Base-by-base conservation (phyloP, 345 rosid species). In the Kernera saxatilis region DNA sequence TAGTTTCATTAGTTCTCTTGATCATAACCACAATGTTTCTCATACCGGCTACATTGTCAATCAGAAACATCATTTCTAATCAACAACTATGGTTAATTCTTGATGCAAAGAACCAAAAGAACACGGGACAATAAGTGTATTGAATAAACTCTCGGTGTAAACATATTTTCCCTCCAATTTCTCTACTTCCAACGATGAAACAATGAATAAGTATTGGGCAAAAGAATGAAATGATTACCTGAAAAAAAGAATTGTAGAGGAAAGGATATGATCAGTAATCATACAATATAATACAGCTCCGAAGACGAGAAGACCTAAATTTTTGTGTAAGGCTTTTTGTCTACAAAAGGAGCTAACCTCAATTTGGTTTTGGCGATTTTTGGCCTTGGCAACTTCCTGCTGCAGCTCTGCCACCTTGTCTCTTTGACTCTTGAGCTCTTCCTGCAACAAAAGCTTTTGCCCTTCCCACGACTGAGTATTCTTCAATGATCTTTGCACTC, bases 381-480 rank as follows among this genome's bases (percentile, higher is more conserved):
- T 76, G 2, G 72, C 76, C 55, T 64, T 64, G 54, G 67, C 49
- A 36, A 76, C 67, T 46, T 76, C 80, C 57, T 40, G 63, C 56
- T 79, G 64, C 51, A 83, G 71, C 72, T 78, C 83, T 25, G 78
- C 80, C 49, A 75, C 82, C 75, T 82, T 88, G 57, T 77, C 78
- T 51, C 81, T 87, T 71, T 86, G 92, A 36, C 80, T 70, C 66
- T 73, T 79, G 22, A 87, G 85, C 81, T 90, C 98, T 69, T 90
- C 97, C 76, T 81, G 92, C 56, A 93, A 73, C 70, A 80, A 69
- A 25, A 59, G 37, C 75, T 85, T 93, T 74, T 88, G 91, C 81
- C 84, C 85, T 69, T 91, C 96, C 96, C 91, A 85, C 9, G 96
- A 86, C 73, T 87, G 98, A 70, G 66, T 71, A 77, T 84, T 82